Evolutionary conservation across 2,329 filamentous ascomycete species (phyloP).

Genomic region (Pseudovirgaria hyperparasitica): DNA sequence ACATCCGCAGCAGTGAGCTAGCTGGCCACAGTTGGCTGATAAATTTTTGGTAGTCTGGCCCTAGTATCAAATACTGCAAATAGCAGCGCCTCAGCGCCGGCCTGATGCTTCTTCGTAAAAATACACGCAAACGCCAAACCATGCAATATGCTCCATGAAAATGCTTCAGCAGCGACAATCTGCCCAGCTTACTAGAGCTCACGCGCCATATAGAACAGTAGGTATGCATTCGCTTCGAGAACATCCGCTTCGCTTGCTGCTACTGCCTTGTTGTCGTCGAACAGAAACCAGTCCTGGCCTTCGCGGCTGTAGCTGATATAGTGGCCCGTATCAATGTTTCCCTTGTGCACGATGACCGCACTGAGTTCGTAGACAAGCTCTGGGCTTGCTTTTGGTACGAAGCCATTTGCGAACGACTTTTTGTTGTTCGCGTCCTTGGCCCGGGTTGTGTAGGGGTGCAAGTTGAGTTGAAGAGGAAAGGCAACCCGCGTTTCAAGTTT

Average conservation of each 20-base stretch:
- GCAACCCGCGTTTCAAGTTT: conserved; percentile 82
- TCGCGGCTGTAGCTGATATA: conserved; percentile 84
- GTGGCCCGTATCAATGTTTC: conserved; percentile 84
- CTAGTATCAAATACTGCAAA: too few species aligned
- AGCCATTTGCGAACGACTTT: conserved; percentile 18
- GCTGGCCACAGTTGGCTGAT: too few species aligned
- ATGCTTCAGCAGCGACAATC: too few species aligned
- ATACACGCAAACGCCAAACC: too few species aligned
- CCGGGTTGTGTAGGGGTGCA: conserved; percentile 76
- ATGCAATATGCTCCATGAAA: too few species aligned
- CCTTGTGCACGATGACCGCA: conserved; percentile 85
- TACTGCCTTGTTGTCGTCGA: conserved; percentile 90
- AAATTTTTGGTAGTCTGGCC: too few species aligned
- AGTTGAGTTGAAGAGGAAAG: conserved; percentile 78
- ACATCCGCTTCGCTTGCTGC: conserved; percentile 75
- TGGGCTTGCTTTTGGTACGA: conserved; percentile 20
- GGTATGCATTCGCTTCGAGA: conserved; percentile 71
- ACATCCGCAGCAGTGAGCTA: too few species aligned
- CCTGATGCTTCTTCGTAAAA: too few species aligned
- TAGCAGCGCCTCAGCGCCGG: too few species aligned
- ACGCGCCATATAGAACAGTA: conserved; percentile 61
- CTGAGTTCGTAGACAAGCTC: conserved; percentile 72
- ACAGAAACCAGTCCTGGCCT: conserved; percentile 82
- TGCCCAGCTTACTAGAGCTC: conserved; percentile 6
- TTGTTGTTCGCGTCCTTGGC: conserved; percentile 22